Percentiles rank a stretch among this genome's conserved stretches.
phyloP scores from a whole-genome alignment of 2,329 filamentous ascomycete species.

The Pseudogymnoascus sp. region DNA sequence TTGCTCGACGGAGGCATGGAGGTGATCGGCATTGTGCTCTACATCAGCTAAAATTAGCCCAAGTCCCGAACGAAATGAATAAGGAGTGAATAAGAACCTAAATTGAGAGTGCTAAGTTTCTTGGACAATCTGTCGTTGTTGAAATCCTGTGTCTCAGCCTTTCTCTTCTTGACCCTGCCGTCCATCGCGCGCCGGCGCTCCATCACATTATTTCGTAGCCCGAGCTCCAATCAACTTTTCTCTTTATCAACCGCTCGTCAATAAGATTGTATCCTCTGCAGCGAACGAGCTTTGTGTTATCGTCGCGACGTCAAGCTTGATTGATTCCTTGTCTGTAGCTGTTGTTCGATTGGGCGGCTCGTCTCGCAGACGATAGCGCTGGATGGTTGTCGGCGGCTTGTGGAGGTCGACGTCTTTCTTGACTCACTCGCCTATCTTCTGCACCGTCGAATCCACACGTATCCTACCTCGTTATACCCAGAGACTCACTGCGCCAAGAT shows the following conservation, averaged over 20 bases:
- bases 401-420: slow-evolving; percentile 8
- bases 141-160: slow-evolving; percentile 50
- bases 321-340: slow-evolving; percentile 3
- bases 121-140: slow-evolving; percentile 76
- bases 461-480: slow-evolving; percentile 5
- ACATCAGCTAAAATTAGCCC: slow-evolving; percentile 13
- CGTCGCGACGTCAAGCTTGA: slow-evolving; percentile 4
- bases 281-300: slow-evolving; percentile 6
- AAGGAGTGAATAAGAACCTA: slow-evolving; percentile 48
- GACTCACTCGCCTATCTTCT: slow-evolving; percentile 7
- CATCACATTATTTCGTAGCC: slow-evolving; percentile 17
- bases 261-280: slow-evolving; percentile 1
- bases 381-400: slow-evolving; percentile 7
- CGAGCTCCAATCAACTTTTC: slow-evolving; percentile 4
- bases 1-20: slow-evolving; percentile 57
- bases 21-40: slow-evolving; percentile 55
- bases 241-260: slow-evolving; percentile 7
- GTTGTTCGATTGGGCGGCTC: slow-evolving; percentile 6
- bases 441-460: slow-evolving; percentile 6
- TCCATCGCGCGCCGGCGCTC: slow-evolving; percentile 23
- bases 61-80: slow-evolving; percentile 8
- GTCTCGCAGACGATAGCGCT: slow-evolving; percentile 7
- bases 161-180: slow-evolving; percentile 41
- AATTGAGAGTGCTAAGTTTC: slow-evolving; percentile 69
- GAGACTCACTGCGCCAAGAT: slow-evolving; percentile 2